Evolutionary conservation across 306 rosid genomes (phyloP).

Genomic region (apple (Malus domestica)): ASM211411v1 NC_041805.1:7655501-7656000

Average conservation of each 20-base stretch:
- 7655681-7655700: no score
- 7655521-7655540: conserved; percentile 96
- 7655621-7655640: conserved; percentile 72
- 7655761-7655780: background rate
- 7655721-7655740: background rate
- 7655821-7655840: conserved; percentile 81
- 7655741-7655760: background rate
- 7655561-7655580: conserved; percentile 92
- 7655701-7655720: background rate
- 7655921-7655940: background rate
- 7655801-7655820: conserved; percentile 63
- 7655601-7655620: conserved; percentile 87
- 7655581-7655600: conserved; percentile 74
- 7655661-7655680: no score
- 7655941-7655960: no score
- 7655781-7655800: conserved; percentile 3
- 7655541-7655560: conserved; percentile 90
- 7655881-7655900: conserved; percentile 90
- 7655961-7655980: background rate
- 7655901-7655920: conserved; percentile 94
- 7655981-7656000: conserved; percentile 45
- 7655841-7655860: conserved; percentile 78
- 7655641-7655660: conserved; percentile 51
- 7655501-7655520: conserved; percentile 95
- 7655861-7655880: conserved; percentile 83